Evolutionary conservation across 306 rosid species (phyloP), one percentile per base, ranked within the genome.

Genomic region (Vigna trinervia): DNA sequence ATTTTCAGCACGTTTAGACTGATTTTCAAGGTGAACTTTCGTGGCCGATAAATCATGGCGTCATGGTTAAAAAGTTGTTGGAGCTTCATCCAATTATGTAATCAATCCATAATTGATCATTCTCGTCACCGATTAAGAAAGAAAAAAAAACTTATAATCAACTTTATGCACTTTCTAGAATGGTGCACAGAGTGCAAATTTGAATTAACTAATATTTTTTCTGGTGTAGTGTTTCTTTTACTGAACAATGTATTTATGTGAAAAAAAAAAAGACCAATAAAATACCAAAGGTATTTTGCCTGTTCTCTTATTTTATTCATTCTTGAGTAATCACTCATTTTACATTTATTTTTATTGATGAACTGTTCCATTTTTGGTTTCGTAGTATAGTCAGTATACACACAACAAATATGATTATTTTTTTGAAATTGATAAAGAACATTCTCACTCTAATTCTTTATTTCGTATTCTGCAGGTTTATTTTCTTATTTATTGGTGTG

Each of bases 401-500:
- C 47, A 10, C 14, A 45, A 51, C 50, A 41, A 43, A 39, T 19
- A 12, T 60, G 41, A 43, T 63, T 52, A 19, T 46, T 56, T 43
- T 65, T 47, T 14, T 41, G 12, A 69, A 73, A 22, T 58, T 77
- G 46, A 57, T 52, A 14, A 60, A 83, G 47, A 15, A 38, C 78
- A 81, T 23, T 14, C 79, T 81, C 60, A 69, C 28, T 58, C 52
- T 80, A 17, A 19, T 78, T 54, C 60, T 74, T 77, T 56, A 58
- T 74, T 41, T 60, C 73, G 23, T 81, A 75, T 78, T 73, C 61
- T 83, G 80, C 98, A 96, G 99, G 99, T 96, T 96, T 87, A 87
- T 96, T 81, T 96, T 86, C 86, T 66, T 89, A 73, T 96, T 96
- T 79, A 96, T 92, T 83, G 99, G 87, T 64, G 45, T 91, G 22